Conservation (phyloP, 148 eudicot genomes). For the Vaccinium darrowii region DNA sequence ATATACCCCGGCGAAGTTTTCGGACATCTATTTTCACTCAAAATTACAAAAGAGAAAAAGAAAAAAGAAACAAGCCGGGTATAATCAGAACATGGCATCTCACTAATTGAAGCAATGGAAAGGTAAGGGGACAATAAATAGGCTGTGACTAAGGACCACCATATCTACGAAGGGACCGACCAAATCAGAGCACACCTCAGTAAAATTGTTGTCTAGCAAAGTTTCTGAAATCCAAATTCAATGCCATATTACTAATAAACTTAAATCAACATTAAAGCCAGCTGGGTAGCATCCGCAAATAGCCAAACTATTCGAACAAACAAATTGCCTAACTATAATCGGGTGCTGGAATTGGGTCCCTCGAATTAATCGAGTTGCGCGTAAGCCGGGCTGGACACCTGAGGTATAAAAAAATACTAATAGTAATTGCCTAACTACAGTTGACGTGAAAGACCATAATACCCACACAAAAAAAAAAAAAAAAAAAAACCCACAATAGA, state of each 20-base stretch:
- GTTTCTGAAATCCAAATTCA: conserved; percentile 17
- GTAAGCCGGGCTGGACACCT: too few species aligned
- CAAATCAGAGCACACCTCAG: conserved; percentile 38
- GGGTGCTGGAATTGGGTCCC: too few species aligned
- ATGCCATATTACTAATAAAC: background rate
- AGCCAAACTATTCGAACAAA: background rate
- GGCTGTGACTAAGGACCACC: conserved; percentile 36
- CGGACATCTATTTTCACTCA: background rate
- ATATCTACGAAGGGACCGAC: conserved; percentile 27
- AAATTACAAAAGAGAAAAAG: background rate
- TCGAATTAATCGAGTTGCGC: too few species aligned
- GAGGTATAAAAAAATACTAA: too few species aligned
- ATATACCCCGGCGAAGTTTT: background rate
- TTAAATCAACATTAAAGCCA: background rate
- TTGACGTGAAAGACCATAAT: conserved; percentile 1
- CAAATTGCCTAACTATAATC: background rate
- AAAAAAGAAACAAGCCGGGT: background rate
- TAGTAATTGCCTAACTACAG: background rate
- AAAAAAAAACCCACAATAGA: background rate
- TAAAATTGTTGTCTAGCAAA: conserved; percentile 8
- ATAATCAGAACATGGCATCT: conserved; percentile 15
- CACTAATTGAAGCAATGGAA: background rate
- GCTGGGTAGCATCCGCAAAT: background rate
- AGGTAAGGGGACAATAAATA: background rate
- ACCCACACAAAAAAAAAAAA: background rate